Percentiles rank a stretch among this genome's conserved stretches.
Evolutionary conservation across 2,329 filamentous ascomycete species (phyloP).

Genomic region (Fusarium ramigenum): DNA sequence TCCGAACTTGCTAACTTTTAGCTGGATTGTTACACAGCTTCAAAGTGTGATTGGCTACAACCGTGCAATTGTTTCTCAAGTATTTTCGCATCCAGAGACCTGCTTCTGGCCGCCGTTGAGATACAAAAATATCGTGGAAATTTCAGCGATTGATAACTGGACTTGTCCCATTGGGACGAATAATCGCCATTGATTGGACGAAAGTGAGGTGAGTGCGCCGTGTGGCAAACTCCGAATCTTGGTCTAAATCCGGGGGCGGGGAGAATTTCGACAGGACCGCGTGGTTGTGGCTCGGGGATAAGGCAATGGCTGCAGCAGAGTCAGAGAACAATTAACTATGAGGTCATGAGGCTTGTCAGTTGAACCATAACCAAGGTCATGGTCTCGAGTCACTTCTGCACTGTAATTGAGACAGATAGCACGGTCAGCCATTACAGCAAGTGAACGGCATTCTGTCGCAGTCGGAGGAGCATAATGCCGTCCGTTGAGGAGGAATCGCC

Average conservation of each 20-base stretch:
- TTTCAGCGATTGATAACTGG: not conserved
- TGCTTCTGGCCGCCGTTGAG: not conserved
- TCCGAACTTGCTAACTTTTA: not conserved
- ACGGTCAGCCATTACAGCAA: not conserved
- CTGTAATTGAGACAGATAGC: not conserved
- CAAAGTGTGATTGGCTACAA: not conserved
- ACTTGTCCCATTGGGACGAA: constrained; percentile 6
- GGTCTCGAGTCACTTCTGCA: not conserved
- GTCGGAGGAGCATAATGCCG: not conserved
- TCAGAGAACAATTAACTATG: not conserved
- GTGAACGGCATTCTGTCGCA: not conserved
- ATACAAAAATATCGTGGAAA: not conserved
- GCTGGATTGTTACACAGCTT: not conserved
- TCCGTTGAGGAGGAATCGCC: not conserved
- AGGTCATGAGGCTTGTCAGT: constrained; percentile 1
- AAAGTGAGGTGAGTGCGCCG: constrained; percentile 2
- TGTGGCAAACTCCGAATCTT: constrained; percentile 34
- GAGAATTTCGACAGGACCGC: not conserved
- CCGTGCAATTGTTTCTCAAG: not conserved
- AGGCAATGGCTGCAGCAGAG: constrained; percentile 7
- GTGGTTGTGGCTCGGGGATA: constrained; percentile 28
- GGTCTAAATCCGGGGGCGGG: constrained; percentile 40
- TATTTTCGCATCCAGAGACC: not conserved
- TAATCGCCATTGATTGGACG: constrained; percentile 26
- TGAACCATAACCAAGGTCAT: not conserved